Base-by-base conservation (phyloP, 129 eudicot species). In the sunflower (Helianthus annuus) region DNA sequence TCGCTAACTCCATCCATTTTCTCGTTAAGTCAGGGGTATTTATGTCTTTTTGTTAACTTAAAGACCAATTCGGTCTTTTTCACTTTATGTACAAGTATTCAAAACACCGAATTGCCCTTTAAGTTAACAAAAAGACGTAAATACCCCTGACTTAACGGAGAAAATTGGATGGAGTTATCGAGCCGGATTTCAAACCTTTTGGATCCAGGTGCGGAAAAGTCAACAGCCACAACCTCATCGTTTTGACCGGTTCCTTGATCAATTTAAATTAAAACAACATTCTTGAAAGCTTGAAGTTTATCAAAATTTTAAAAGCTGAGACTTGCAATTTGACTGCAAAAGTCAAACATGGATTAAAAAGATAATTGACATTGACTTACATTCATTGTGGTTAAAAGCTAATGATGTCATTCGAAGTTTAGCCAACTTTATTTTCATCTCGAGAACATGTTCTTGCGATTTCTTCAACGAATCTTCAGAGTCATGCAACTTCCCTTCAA, bases 381-480 rank as follows among this genome's bases (percentile, higher is more conserved):
- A 82, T 73, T 79, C 89, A 58, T 75, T 76, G 10, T 77, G 83
- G 66, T 79, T 73, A 48, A 86, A 78, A 42, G 83, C 76, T 19
- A 91, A 83, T 4, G 88, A 85, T 36, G 91, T 85, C 88, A 87
- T 81, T 71, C 85, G 96, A 85, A 95, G 82, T 81, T 89, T 86
- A 15, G 89, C 85, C 64, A 88, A 74, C 80, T 88, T 87, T 81
- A 84, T 81, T 71, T 88, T 88, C 84, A 95, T 81, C 82, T 87
- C 96, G 36, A 85, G 78, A 61, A 87, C 82, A 75, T 83, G 88
- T 73, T 88, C 96, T 44, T 83, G 94, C 75, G 90, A 90, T 58
- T 81, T 87, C 85, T 84, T 91, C 69, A 86, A 57, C 7, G 88
- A 84, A n/a, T 83, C 86, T 72, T 86, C 95, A 7, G 88, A 84